These are phyloP conservation scores for Jackrogersella minutella DNA, from an alignment of 495 filamentous ascomycete genomes.

Conservation along the genomic window DNA sequence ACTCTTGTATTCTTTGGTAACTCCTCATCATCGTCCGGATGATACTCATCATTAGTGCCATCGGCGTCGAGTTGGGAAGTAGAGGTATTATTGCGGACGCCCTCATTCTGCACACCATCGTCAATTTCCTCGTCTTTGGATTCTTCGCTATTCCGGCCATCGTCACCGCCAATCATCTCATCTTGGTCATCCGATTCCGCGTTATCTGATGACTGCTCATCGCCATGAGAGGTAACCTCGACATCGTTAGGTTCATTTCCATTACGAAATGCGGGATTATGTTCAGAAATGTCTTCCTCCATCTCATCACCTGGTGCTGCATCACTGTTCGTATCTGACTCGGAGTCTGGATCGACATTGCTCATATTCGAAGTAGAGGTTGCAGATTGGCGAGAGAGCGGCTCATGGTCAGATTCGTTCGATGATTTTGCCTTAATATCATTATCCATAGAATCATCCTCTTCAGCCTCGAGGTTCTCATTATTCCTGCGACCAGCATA, in stretches of 20 bases:
- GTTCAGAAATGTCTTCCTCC: background rate
- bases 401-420: background rate
- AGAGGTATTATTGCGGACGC: background rate
- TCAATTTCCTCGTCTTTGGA: background rate
- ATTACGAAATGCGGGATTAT: background rate
- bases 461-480: background rate
- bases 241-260: background rate
- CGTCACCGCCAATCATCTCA: background rate
- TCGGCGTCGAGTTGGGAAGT: background rate
- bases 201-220: background rate
- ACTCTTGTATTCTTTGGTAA: background rate
- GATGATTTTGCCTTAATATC: background rate
- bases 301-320: slow-evolving; percentile 7
- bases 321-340: background rate
- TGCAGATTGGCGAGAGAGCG: background rate
- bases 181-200: background rate
- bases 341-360: background rate
- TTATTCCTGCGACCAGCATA: slow-evolving; percentile 28
- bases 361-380: background rate
- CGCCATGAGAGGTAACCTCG: background rate
- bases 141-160: background rate
- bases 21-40: slow-evolving; percentile 3
- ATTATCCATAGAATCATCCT: background rate
- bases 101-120: slow-evolving; percentile 8
- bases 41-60: slow-evolving; percentile 7